phyloP scores from a whole-genome alignment of 169 alveolate species.

The Cryptosporidium tyzzeri region DNA sequence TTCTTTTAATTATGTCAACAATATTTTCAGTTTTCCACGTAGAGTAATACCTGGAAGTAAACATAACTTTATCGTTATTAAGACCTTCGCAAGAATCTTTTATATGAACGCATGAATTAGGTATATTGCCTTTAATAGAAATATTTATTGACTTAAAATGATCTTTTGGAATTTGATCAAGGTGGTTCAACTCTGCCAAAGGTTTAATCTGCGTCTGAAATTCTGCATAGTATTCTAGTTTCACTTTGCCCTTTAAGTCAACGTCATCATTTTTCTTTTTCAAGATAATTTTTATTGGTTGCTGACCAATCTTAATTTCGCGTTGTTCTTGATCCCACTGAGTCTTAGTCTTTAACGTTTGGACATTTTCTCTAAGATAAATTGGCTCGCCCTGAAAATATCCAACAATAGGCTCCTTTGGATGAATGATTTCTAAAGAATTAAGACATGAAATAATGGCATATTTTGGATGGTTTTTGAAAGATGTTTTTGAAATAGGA shows the following conservation, averaged over 20 bases:
- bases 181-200: slow-evolving; percentile 13
- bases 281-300: slow-evolving; percentile 36
- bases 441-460: slow-evolving; percentile 52
- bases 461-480: slow-evolving; percentile 69
- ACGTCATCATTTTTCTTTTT: not conserved
- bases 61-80: not conserved
- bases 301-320: slow-evolving; percentile 22
- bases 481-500: slow-evolving; percentile 24
- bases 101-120: slow-evolving; percentile 55
- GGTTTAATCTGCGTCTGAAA: slow-evolving; percentile 62
- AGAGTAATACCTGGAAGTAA: slow-evolving; percentile 22
- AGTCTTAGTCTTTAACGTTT: slow-evolving; percentile 16
- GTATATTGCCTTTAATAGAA: slow-evolving; percentile 36
- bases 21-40: slow-evolving; percentile 45
- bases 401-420: slow-evolving; percentile 59
- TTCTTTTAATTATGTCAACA: slow-evolving; percentile 22
- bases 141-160: slow-evolving; percentile 4
- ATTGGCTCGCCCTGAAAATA: slow-evolving; percentile 74
- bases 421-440: slow-evolving; percentile 56
- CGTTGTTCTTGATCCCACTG: slow-evolving; percentile 70
- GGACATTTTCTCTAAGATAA: slow-evolving; percentile 70
- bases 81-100: slow-evolving; percentile 9
- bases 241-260: not conserved
- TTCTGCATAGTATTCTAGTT: slow-evolving; percentile 54
- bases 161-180: slow-evolving; percentile 40